Evolutionary conservation across 768 basidiomycete species (phyloP).

Genomic region (Asterophora lycoperdoides): DNA sequence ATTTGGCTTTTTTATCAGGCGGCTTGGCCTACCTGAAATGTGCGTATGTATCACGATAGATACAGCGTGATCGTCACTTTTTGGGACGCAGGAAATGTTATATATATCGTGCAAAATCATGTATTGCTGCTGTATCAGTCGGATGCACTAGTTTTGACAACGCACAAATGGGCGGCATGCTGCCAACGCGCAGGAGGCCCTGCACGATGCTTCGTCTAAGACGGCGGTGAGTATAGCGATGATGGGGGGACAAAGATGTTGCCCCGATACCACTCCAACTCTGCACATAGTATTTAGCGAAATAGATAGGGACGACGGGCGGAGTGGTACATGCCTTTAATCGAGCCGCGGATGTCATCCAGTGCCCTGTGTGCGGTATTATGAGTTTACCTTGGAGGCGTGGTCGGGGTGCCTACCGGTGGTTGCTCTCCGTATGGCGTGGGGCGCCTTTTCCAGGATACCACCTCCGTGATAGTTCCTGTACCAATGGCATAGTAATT

Average conservation of each 20-base stretch:
- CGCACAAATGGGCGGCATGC: not conserved
- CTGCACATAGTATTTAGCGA: conserved; percentile 30
- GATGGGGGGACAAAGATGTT: conserved; percentile 57
- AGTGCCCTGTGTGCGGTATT: conserved; percentile 51
- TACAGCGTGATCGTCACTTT: not conserved
- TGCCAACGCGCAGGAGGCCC: not conserved
- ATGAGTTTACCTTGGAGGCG: not conserved
- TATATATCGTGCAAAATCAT: not conserved
- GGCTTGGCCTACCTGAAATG: not conserved
- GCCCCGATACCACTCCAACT: conserved; percentile 75
- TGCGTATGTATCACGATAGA: not conserved
- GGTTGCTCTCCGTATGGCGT: conserved; percentile 36
- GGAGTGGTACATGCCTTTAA: conserved; percentile 46
- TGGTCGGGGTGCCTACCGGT: conserved; percentile 46
- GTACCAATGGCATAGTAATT: not conserved
- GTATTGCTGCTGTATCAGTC: not conserved
- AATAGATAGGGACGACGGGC: not conserved
- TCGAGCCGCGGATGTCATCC: conserved; percentile 76
- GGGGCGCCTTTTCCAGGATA: conserved; percentile 42
- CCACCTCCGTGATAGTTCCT: conserved; percentile 79
- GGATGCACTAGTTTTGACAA: not conserved
- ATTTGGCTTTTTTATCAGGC: conserved; percentile 1
- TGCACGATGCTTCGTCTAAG: too few species aligned
- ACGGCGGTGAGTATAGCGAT: not conserved
- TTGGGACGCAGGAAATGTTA: not conserved